Base-by-base conservation (phyloP, 2,329 filamentous ascomycete species). In the Aspergillus aculeatinus region DNA sequence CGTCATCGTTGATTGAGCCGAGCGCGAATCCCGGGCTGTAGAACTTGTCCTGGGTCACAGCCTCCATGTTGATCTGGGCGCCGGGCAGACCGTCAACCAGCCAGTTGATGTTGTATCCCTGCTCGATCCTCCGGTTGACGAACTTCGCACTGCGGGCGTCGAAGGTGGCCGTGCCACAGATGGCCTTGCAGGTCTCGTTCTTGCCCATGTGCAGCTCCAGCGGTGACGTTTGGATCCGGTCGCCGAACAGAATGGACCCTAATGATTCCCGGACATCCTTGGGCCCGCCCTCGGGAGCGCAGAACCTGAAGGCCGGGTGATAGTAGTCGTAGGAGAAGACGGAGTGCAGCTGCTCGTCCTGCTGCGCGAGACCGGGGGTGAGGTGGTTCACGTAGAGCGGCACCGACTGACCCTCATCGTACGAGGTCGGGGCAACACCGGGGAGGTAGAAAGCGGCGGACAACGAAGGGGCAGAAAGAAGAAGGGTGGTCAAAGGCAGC, bases 291-390 rank as follows among this genome's bases (percentile, higher is more conserved):
- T 89, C 80, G 2, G 94, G 95, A 68, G 85, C 80, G 77, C 95
- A 99, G 81, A 97, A 96, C 72, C 90, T 87, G 77, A 99, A 96
- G 3, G 85, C 85, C 5, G 88, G 85, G 69, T 95, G 87, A 75
- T 99, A 99, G 82, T 99, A 98, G 78, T 98, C 94, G 82, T 91
- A 99, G 4, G 94, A 91, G 70, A 98, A 88, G 57, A 96, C 89
- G n/a, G 93, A 96, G 74, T 92, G 91, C 47, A 98, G 83, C 68
- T 92, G 89, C 27, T 89, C 85, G 77, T 96, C 92, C 65, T 86
- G 83, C 61, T 86, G 83, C 48, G 90, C 89, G 50, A 92, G 87
- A 50, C 93, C 87, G 4, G 95, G 94, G 48, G 91, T 95, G 70
- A 99, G 89, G 73, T 89, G 89, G 80, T 99, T 99, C 76, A 99